Base-by-base conservation (phyloP, 257 asterid species). In the Nicotiana paniculata region DNA sequence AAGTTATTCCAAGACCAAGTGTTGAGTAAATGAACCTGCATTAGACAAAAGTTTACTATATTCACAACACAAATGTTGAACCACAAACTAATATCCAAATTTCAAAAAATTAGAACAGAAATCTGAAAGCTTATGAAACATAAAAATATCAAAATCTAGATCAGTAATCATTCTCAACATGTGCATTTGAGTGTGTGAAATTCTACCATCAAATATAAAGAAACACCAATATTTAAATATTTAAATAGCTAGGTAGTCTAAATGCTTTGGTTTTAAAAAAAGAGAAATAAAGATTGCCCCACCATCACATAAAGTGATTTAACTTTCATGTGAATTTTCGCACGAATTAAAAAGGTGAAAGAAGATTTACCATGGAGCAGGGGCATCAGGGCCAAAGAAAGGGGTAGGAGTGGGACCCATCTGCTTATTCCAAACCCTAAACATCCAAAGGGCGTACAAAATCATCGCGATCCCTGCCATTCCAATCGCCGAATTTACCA, bases 381-480 rank as follows among this genome's bases (percentile, higher is more conserved):
- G 92, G 55, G 86, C 81, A 28, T 82, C 81, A 55, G 86, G 81
- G 16, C 66, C 67, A 53, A 79, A 57, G n/a, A 91, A 88, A 57
- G 84, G 77, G 4, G 81, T 80, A 37, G 79, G 85, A 11, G 77
- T 16, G 39, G 84, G 80, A 61, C 82, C 85, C 81, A 88, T 81
- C 37, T 91, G 89, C 81, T 89, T 93, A 79, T 84, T 89, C 98
- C 97, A 93, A 81, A 79, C 90, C 82, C 93, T 89, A 33, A 95
- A 87, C 99, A 95, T 95, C 99, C 98, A 95, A 30, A 95, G 88
- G 21, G 96, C 85, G 86, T 95, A 95, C 84, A 95, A 57, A 58
- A 91, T 88, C 93, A 93, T 87, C 59, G 96, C 94, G 21, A 95
- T 86, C 3, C 97, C 98, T 67, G 77, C 92, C 96, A 95, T 90